A percentile compares a stretch with the other conserved stretches of the same genome.
Conservation (phyloP, 352 stramenopile species). For the Globisporangium spinosum region DNA sequence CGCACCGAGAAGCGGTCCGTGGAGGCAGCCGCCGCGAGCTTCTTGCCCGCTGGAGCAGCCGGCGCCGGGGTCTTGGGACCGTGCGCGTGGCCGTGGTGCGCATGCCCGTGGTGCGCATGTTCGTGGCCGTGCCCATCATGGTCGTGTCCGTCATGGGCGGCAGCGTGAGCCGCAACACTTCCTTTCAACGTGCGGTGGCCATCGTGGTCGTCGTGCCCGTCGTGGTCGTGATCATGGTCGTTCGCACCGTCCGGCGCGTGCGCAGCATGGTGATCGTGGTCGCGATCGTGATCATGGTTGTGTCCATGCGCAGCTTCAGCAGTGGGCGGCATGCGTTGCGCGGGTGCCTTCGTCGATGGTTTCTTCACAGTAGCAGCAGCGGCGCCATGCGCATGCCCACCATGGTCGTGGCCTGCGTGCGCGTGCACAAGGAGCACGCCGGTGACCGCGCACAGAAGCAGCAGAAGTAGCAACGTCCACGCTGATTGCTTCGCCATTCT, state of each 20-base stretch:
- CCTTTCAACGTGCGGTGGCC: background rate
- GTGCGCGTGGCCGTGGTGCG: constrained; percentile 21
- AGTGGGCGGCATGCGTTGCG: constrained; percentile 1
- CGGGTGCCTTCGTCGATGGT: background rate
- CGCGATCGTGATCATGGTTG: constrained; percentile 10
- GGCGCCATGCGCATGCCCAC: constrained; percentile 16
- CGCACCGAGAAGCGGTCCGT: constrained; percentile 37
- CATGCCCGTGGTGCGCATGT: constrained; percentile 17
- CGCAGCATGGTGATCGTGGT: constrained; percentile 11
- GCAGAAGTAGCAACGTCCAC: constrained; percentile 2
- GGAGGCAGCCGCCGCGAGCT: background rate
- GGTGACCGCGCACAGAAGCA: constrained; percentile 5
- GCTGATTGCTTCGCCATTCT: background rate
- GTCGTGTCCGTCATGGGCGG: constrained; percentile 11
- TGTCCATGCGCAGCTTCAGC: constrained; percentile 2
- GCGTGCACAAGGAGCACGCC: constrained; percentile 3
- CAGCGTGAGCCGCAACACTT: background rate
- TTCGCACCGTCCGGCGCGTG: too few species aligned
- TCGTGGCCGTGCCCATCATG: constrained; percentile 21
- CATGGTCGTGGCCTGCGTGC: constrained; percentile 21
- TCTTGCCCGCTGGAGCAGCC: constrained; percentile 5
- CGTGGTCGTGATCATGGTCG: constrained; percentile 13
- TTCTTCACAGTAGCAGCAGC: constrained; percentile 9
- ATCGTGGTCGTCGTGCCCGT: constrained; percentile 28
- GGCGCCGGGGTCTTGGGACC: constrained; percentile 6